Base-by-base conservation (phyloP, 225 moss, liverwort and hornwort genomes). In the Pseudisothecium myosuroides region DNA sequence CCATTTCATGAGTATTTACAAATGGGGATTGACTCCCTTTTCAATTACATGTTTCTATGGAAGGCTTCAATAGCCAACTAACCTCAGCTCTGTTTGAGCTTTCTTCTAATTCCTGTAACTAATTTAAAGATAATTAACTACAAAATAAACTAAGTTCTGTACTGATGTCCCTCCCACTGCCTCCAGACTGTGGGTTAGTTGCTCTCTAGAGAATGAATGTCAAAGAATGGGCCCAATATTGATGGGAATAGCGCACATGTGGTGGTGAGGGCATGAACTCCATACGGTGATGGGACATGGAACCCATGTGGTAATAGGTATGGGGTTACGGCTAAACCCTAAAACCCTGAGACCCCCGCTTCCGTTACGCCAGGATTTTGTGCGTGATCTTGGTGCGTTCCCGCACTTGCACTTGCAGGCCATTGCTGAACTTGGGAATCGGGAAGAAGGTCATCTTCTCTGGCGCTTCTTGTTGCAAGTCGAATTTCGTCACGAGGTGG, bases 391-490 rank as follows among this genome's bases (percentile, higher is more conserved):
- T 72, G 71, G 62, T 21, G 58, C 85, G 85, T 36, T 85, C 85
- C 52, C 36, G 73, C 36, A 89, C 89, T 39, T 81, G 81, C 63
- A 89, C 73, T 54, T 32, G 80, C 34, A 89, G 81, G 85, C 89
- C 89, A 3, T 43, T 62, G 81, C 89, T 89, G 85, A 89, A 85
- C 81, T 85, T 89, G 62, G 89, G 89, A 22, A 89, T 63, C 8
- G 89, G 89, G 81, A 89, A 89, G 89, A 72, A 89, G 72, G 72
- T 89, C 89, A 89, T 85, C 81, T 52, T 85, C 89, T 89, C 89
- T 24, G 85, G 54, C 27, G n/a, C 80, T 18, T 39, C 15, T 72
- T 85, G 89, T 52, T 72, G 72, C 85, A 89, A 85, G 62, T 89
- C 85, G 85, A 81, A 89, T 52, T 63, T 89, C 49, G 85, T 89